Conservation (phyloP, 257 asterid genomes). For the Pogostemon cablin region DNA sequence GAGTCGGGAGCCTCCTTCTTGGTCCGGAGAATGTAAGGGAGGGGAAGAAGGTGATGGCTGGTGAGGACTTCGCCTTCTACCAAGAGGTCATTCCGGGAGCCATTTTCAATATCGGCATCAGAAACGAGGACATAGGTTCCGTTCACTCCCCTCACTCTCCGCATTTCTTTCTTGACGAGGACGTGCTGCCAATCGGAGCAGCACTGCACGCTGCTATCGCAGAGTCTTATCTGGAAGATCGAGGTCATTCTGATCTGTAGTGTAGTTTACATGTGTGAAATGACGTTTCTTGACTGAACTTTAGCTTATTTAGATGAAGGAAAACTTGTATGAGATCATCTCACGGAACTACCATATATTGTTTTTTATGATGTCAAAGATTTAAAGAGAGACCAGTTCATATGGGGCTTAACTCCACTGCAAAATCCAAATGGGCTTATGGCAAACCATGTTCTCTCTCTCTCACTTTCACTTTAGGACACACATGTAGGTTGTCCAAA, state of each 20-base stretch:
- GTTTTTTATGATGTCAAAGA: background rate
- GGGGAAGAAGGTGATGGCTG: slow-evolving; percentile 65
- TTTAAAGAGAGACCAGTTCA: slow-evolving; percentile 7
- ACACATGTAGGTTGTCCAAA: slow-evolving; percentile 36
- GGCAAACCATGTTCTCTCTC: slow-evolving; percentile 25
- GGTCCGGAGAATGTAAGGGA: slow-evolving; percentile 54
- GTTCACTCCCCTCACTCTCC: slow-evolving; percentile 77
- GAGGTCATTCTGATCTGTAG: slow-evolving; percentile 4
- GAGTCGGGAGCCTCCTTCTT: slow-evolving; percentile 59
- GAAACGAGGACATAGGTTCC: slow-evolving; percentile 67
- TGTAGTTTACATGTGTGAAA: background rate
- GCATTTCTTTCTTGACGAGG: slow-evolving; percentile 76
- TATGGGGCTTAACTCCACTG: slow-evolving; percentile 8
- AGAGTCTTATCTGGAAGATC: slow-evolving; percentile 41
- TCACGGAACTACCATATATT: background rate
- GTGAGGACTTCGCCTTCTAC: slow-evolving; percentile 86
- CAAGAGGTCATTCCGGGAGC: slow-evolving; percentile 75
- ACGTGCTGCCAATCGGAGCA: slow-evolving; percentile 75
- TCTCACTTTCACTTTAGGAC: slow-evolving; percentile 23
- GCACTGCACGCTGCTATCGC: slow-evolving; percentile 52
- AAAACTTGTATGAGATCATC: background rate
- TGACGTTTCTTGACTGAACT: background rate
- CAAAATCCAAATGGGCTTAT: slow-evolving; percentile 8
- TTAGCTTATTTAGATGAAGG: background rate
- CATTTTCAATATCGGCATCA: slow-evolving; percentile 60